Conservation (phyloP, 2,329 filamentous ascomycete species). For the Ophiognomonia clavigignenti-juglandacearum region DNA sequence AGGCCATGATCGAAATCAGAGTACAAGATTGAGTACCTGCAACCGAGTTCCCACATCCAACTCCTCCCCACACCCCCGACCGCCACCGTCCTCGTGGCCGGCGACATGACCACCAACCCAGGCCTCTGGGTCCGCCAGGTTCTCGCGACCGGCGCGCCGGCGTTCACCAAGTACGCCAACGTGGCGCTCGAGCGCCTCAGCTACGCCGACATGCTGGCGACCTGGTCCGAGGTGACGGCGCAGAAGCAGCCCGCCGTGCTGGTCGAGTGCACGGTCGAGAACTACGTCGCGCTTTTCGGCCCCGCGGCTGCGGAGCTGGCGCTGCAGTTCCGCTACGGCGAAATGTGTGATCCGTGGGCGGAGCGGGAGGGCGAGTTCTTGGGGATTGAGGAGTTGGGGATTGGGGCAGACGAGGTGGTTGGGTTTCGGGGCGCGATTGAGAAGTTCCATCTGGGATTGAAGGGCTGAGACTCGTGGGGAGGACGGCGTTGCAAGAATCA, state of each 20-base stretch:
- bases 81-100: neutral
- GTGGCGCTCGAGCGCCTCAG: neutral
- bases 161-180: neutral
- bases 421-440: neutral
- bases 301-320: neutral
- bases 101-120: neutral
- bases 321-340: neutral
- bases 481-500: too few relatives aligned
- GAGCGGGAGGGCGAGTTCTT: neutral
- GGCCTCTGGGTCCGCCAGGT: neutral
- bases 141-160: neutral
- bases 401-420: neutral
- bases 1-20: too few relatives aligned
- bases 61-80: too few relatives aligned
- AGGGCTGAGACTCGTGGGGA: too few relatives aligned
- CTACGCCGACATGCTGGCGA: neutral
- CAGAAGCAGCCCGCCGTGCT: neutral
- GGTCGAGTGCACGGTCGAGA: neutral
- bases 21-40: too few relatives aligned
- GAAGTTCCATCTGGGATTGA: too few relatives aligned
- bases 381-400: neutral
- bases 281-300: neutral
- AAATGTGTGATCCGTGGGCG: neutral
- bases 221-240: neutral
- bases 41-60: too few relatives aligned